Base-by-base conservation (phyloP, 768 basidiomycete genomes). In the Trametes cubensis region DNA sequence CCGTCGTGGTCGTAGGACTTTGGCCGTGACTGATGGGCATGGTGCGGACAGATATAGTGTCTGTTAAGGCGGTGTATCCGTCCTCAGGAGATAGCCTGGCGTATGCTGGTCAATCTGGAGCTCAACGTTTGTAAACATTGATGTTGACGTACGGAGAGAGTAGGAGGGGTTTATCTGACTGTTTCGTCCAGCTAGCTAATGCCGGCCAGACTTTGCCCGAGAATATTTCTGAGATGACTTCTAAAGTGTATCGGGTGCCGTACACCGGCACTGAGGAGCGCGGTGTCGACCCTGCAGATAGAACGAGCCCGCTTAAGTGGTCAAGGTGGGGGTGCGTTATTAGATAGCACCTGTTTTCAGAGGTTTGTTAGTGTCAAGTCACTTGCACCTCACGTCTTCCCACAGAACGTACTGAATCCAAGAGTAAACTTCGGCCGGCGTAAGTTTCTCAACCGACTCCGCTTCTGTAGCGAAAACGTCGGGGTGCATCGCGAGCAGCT, bases 281-380 rank as follows among this genome's bases (percentile, higher is more conserved):
- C 34, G 73, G 73, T 6, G 92, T 71, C 1, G 93, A 87, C 40
- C 94, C 95, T 17, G 95, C 93, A 1, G 89, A 85, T 55, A 98
- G 75, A 57, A 96, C 84, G 28, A 97, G 80, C 42, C 92, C 87
- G 62, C 83, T 85, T 67, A 93, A 82, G 73, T 98, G 95, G 75
- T 98, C 95, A 26, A 98, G 76, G 74, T 98, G 95, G 0, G 91
- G 88, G 71, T 96, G 95, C 6, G 91, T 90, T 67, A 97, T 79
- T 62, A 95, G 79, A 70, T 90, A 96, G 66, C 86, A 91, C 63
- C 93, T 95, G 70, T 6, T 54, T 7, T 11, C 21, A 30, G 42
- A 30, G 38, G 25, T 26, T 4, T 14, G 26, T 49, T 6, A 28
- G 5, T 6, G 21, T 10, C 48, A 28, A 13, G 13, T 4, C 17